These are phyloP conservation scores for Musa acuminata DNA, from an alignment of 176 grass and related monocot genomes.

Conservation along the genomic window DNA sequence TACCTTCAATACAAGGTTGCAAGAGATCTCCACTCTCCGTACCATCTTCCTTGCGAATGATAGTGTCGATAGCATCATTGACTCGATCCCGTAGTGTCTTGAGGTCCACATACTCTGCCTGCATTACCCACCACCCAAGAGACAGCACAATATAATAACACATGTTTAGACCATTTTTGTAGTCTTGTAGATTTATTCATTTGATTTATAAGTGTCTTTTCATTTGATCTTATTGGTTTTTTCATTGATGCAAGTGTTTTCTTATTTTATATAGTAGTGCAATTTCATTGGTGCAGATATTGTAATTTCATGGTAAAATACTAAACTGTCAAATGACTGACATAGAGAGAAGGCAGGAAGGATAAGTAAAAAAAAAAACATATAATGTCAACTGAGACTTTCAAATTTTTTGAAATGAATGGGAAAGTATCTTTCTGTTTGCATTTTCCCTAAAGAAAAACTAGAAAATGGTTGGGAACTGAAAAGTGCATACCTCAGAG, in stretches of 20 bases:
- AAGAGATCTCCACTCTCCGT: slow-evolving; percentile 24
- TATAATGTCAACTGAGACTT: no score
- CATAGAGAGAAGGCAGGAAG: neutral
- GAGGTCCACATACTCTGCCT: slow-evolving; percentile 42
- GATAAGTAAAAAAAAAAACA: no score
- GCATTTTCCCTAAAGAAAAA: no score
- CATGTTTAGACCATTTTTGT: neutral
- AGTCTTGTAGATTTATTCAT: neutral
- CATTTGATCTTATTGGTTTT: neutral
- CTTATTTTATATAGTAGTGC: neutral
- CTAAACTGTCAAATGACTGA: neutral
- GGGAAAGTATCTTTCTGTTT: no score
- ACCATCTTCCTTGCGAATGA: slow-evolving; percentile 41
- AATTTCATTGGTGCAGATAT: neutral
- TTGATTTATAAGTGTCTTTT: no score
- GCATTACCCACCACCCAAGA: neutral
- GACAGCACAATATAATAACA: neutral
- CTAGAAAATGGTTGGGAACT: neutral
- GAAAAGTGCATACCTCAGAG: slow-evolving; percentile 25
- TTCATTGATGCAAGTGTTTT: neutral
- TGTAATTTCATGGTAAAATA: neutral
- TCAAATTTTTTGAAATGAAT: no score
- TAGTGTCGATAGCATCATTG: slow-evolving; percentile 42
- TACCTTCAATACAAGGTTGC: slow-evolving; percentile 52
- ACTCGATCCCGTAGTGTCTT: slow-evolving; percentile 34